Evolutionary conservation across 225 moss, liverwort and hornwort species (phyloP).

Genomic region (Straminergon stramineum): DNA sequence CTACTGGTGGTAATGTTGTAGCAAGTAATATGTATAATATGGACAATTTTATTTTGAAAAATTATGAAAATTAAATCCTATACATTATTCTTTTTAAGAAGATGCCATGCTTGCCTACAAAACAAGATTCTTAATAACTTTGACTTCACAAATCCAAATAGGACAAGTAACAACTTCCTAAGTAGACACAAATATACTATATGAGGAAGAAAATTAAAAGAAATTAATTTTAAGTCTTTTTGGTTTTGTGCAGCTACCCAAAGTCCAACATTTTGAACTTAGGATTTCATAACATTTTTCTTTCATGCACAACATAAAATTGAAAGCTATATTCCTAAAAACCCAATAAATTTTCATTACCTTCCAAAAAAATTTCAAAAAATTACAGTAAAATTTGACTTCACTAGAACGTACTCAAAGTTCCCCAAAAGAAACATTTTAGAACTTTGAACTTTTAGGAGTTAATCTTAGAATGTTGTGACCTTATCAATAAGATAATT

Average conservation of each 20-base stretch:
- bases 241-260: fast-evolving
- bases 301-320: not conserved
- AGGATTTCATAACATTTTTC: not conserved
- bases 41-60: not conserved
- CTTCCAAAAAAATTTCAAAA: fast-evolving
- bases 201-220: not conserved
- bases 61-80: no score
- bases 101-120: fast-evolving
- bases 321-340: not conserved
- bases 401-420: fast-evolving
- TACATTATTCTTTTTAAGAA: not conserved
- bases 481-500: no score
- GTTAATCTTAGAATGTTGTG: not conserved
- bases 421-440: fast-evolving
- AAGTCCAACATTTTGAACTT: fast-evolving
- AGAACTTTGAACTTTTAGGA: fast-evolving
- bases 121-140: not conserved
- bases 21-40: no score
- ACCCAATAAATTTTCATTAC: not conserved
- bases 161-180: fast-evolving
- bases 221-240: not conserved
- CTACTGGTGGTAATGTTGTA: not conserved
- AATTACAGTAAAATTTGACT: not conserved
- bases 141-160: not conserved
- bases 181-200: not conserved